Evolutionary conservation across 202 grass and related monocot species (phyloP).

Genomic region (Zizania palustris): DNA sequence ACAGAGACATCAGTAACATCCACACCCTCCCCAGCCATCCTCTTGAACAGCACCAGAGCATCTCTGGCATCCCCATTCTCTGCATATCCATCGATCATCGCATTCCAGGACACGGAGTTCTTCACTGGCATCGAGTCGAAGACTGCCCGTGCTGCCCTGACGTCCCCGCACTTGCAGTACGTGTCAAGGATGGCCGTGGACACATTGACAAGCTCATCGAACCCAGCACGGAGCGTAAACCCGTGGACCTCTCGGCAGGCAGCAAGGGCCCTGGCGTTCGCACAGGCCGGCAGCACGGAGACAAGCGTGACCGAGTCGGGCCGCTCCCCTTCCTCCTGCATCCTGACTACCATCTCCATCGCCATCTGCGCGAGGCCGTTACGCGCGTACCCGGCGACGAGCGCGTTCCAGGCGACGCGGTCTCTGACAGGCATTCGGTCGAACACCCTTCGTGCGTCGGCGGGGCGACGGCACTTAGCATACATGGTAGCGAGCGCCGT

Average conservation of each 20-base stretch:
- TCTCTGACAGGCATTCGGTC: conserved; percentile 69
- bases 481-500: conserved; percentile 73
- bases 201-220: conserved; percentile 63
- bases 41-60: no score
- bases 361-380: conserved; percentile 49
- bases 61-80: no score
- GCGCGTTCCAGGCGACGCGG: conserved; percentile 71
- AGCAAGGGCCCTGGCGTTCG: conserved; percentile 26
- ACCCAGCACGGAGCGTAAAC: conserved; percentile 46
- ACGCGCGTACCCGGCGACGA: conserved; percentile 62
- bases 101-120: no score
- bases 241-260: conserved; percentile 58
- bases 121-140: conserved; percentile 54
- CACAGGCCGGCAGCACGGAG: conserved; percentile 62
- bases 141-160: conserved; percentile 38
- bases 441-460: conserved; percentile 70
- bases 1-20: no score
- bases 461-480: conserved; percentile 61
- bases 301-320: conserved; percentile 67
- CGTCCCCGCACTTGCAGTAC: conserved; percentile 63
- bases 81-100: no score
- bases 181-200: conserved; percentile 70
- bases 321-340: conserved; percentile 51
- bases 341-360: conserved; percentile 51
- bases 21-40: no score